Percentiles rank a stretch among this genome's conserved stretches.
Conservation (phyloP, 352 stramenopile genomes). For the Thraustochytrium sp. region DNA sequence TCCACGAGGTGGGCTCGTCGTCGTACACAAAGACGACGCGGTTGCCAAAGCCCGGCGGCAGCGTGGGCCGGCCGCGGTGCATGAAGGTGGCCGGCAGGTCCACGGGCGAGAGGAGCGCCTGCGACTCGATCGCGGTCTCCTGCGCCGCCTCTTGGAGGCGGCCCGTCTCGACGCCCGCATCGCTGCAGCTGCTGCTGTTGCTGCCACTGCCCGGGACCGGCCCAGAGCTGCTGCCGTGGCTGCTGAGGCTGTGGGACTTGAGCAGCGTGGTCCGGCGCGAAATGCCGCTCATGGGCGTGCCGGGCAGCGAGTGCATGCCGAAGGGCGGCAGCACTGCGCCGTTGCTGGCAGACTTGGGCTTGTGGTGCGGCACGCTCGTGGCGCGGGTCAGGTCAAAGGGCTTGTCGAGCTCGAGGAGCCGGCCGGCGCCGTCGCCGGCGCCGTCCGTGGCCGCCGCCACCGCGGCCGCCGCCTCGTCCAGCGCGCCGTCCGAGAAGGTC, state of each 20-base stretch:
- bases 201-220: background rate
- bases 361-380: background rate
- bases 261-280: too few species aligned
- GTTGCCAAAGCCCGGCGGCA: constrained; percentile 77
- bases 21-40: constrained; percentile 85
- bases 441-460: background rate
- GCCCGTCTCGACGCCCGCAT: background rate
- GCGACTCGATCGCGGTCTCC: background rate
- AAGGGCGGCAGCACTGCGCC: background rate
- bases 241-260: too few species aligned
- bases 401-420: background rate
- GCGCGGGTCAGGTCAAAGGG: background rate
- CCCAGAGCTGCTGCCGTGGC: background rate
- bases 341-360: background rate
- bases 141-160: constrained; percentile 53
- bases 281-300: background rate
- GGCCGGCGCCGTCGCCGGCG: background rate
- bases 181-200: background rate
- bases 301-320: background rate
- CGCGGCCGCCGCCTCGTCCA: background rate
- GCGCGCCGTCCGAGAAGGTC: background rate
- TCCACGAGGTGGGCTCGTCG: constrained; percentile 81
- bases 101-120: background rate
- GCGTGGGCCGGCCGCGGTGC: constrained; percentile 69
- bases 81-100: constrained; percentile 60